Evolutionary conservation across 2,329 filamentous ascomycete genomes (phyloP).

Genomic region (Monosporascus ibericus): DNA sequence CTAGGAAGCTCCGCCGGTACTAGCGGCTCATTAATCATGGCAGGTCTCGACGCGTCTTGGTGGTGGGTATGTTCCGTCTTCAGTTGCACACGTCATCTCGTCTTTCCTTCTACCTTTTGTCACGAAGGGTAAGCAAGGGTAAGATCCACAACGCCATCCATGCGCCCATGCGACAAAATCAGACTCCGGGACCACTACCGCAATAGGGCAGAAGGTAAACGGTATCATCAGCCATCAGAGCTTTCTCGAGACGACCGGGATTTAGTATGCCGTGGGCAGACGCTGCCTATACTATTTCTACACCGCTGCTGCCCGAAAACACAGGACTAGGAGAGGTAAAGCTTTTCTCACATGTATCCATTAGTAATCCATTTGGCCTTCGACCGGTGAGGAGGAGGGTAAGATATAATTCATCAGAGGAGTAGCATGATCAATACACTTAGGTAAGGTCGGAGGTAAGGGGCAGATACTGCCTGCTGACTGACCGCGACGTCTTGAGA

Average conservation of each 20-base stretch:
- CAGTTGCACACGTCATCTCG: slow-evolving; percentile 22
- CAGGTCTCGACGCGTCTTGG: slow-evolving; percentile 14
- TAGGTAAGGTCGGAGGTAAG: slow-evolving; percentile 55
- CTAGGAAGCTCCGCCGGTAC: slow-evolving; percentile 59
- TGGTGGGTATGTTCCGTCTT: slow-evolving; percentile 43
- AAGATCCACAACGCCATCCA: slow-evolving; percentile 16
- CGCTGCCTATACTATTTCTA: slow-evolving; percentile 2
- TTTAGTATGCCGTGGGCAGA: slow-evolving; percentile 1
- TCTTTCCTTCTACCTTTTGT: slow-evolving; percentile 29
- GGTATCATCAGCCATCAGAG: neutral
- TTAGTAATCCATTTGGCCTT: slow-evolving; percentile 7
- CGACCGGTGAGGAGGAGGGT: neutral
- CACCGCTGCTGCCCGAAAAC: neutral
- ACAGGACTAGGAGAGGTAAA: slow-evolving; percentile 23
- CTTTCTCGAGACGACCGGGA: slow-evolving; percentile 1
- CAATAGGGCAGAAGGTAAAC: slow-evolving; percentile 10
- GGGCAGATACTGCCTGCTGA: slow-evolving; percentile 27
- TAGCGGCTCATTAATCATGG: slow-evolving; percentile 33
- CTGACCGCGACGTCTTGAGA: slow-evolving; percentile 2
- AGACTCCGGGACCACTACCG: neutral
- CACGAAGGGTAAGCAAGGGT: slow-evolving; percentile 31
- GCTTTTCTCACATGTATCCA: slow-evolving; percentile 16
- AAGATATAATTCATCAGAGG: neutral
- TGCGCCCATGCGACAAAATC: neutral
- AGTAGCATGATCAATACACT: slow-evolving; percentile 1